Conservation (phyloP, 306 rosid species). For the Pyrus bretschneideri region DNA sequence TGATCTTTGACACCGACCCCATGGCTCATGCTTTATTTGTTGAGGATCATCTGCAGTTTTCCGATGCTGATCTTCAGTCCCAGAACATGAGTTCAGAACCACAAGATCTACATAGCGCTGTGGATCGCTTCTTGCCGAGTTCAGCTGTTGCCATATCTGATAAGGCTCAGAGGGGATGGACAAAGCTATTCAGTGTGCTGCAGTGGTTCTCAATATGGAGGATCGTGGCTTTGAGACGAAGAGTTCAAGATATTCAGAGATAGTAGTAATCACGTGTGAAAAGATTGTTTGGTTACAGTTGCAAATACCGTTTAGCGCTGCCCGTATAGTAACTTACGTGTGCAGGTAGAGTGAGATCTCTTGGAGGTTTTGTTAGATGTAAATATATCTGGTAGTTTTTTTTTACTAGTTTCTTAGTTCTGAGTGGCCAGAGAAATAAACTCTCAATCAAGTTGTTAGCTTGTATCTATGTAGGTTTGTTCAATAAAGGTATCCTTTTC, state of each 20-base stretch:
- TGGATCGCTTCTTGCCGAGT: slow-evolving; percentile 43
- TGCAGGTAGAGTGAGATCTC: slow-evolving; percentile 24
- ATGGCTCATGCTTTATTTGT: slow-evolving; percentile 51
- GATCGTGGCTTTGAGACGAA: slow-evolving; percentile 20
- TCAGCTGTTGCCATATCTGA: slow-evolving; percentile 23
- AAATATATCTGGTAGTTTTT: slow-evolving; percentile 32
- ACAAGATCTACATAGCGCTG: slow-evolving; percentile 50
- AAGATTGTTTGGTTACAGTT: slow-evolving; percentile 6
- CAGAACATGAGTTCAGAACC: slow-evolving; percentile 35
- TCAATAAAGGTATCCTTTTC: background rate
- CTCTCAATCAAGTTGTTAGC: slow-evolving; percentile 5
- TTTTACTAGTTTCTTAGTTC: background rate
- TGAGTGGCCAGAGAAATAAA: slow-evolving; percentile 24
- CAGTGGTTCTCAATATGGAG: slow-evolving; percentile 65
- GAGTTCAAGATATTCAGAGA: slow-evolving; percentile 22
- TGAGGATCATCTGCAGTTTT: slow-evolving; percentile 61
- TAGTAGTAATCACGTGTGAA: slow-evolving; percentile 2
- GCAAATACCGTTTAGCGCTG: slow-evolving; percentile 27
- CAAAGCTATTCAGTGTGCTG: slow-evolving; percentile 64
- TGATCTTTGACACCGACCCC: slow-evolving; percentile 59
- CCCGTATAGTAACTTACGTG: slow-evolving; percentile 16
- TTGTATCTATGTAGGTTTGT: slow-evolving; percentile 27
- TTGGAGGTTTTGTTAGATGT: slow-evolving; percentile 30
- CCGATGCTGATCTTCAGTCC: slow-evolving; percentile 53
- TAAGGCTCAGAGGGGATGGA: slow-evolving; percentile 80